phyloP scores from a whole-genome alignment of 2,329 filamentous ascomycete species.

The Aspergillus ruber region DNA sequence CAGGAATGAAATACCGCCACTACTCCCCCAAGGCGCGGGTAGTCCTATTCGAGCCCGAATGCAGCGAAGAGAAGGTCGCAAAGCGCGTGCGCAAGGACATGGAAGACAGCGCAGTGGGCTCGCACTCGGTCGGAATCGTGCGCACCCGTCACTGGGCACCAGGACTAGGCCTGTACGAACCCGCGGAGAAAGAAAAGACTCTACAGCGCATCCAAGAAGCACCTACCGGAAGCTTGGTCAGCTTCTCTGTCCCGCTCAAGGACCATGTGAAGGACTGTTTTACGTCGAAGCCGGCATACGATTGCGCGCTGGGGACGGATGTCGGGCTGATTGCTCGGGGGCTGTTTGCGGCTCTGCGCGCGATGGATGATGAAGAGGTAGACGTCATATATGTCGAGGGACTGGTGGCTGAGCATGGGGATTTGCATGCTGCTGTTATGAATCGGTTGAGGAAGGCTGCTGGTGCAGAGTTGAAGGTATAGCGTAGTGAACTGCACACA shows the following conservation, averaged over 20 bases:
- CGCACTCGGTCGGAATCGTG: slow-evolving; percentile 33
- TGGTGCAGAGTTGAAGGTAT: slow-evolving; percentile 46
- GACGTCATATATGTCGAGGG: slow-evolving; percentile 89
- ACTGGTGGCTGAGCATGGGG: slow-evolving; percentile 62
- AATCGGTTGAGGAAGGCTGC: slow-evolving; percentile 76
- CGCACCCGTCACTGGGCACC: slow-evolving; percentile 32
- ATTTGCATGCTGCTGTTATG: slow-evolving; percentile 82
- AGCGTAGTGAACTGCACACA: slow-evolving; percentile 16
- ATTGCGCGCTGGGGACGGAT: slow-evolving; percentile 66
- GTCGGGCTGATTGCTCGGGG: slow-evolving; percentile 73
- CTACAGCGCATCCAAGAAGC: slow-evolving; percentile 17
- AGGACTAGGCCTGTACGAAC: slow-evolving; percentile 21
- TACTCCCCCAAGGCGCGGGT: slow-evolving; percentile 89
- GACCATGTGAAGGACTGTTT: slow-evolving; percentile 13
- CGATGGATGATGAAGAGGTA: slow-evolving; percentile 72
- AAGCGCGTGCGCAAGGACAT: slow-evolving; percentile 29
- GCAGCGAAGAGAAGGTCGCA: slow-evolving; percentile 20
- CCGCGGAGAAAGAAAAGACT: slow-evolving; percentile 15
- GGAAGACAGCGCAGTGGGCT: slow-evolving; percentile 21
- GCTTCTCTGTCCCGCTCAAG: slow-evolving; percentile 22
- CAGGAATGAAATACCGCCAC: slow-evolving; percentile 98
- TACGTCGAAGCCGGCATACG: slow-evolving; percentile 45
- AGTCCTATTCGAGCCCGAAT: slow-evolving; percentile 65
- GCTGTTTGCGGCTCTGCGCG: slow-evolving; percentile 78
- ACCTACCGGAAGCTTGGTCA: slow-evolving; percentile 18